Evolutionary conservation across 2,329 filamentous ascomycete genomes (phyloP).

Genomic region (Teratosphaeria epicoccoides): DNA sequence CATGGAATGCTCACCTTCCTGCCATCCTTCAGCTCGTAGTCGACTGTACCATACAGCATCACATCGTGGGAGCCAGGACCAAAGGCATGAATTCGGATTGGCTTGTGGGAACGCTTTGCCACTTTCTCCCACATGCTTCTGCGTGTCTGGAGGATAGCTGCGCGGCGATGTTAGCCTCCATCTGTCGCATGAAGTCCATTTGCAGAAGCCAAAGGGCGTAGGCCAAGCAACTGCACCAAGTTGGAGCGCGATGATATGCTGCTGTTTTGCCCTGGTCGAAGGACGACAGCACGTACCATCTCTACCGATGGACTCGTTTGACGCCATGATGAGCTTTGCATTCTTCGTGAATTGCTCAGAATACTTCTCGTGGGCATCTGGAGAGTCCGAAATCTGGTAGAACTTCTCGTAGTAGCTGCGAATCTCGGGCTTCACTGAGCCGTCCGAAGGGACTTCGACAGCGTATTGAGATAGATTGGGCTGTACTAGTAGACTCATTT

Average conservation of each 20-base stretch:
- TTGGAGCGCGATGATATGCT: not conserved
- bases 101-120: constrained; percentile 35
- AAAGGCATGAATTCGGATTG: constrained; percentile 42
- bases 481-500: no score
- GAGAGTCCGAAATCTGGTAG: constrained; percentile 37
- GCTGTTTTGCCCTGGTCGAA: not conserved
- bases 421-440: constrained; percentile 30
- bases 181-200: not conserved
- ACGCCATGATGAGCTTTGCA: constrained; percentile 44
- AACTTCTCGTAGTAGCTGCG: constrained; percentile 37
- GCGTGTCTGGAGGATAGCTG: constrained; percentile 43
- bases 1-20: constrained; percentile 39
- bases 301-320: constrained; percentile 35
- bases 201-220: not conserved
- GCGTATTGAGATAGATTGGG: constrained; percentile 22
- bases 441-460: constrained; percentile 17
- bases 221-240: not conserved
- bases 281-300: constrained; percentile 29
- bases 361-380: constrained; percentile 40
- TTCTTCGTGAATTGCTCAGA: constrained; percentile 37
- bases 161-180: not conserved
- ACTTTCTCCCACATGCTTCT: constrained; percentile 45
- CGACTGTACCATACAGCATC: constrained; percentile 45
- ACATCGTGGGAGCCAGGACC: constrained; percentile 37
- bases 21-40: constrained; percentile 43